Evolutionary conservation across 2,329 filamentous ascomycete genomes (phyloP), one percentile per base, ranked within the genome.

Genomic region (Aspergillus vadensis): DNA sequence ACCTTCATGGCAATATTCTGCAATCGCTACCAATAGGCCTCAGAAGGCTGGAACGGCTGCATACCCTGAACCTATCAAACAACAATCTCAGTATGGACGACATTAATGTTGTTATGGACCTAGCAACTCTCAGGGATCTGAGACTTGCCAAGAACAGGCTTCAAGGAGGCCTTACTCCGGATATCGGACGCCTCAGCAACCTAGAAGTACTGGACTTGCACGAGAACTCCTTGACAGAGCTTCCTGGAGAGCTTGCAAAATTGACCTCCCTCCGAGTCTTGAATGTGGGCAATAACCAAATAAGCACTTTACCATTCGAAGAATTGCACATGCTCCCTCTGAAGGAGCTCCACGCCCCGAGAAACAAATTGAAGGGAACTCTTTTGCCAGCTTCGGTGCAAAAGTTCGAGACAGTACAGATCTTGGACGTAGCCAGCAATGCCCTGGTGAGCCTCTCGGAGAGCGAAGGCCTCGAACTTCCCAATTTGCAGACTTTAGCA

Each of bases 1-100:
- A 98, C 72, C 74, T 98, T 60, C 95, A 97, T 72, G 91, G 92
- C 19, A 99, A 99, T 71, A 77, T 86, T 48, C 81, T 99, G 17
- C 82, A 83, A 54, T 80, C 85, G 27, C 75, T 97, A 47, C 95
- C 95, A 0, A 74, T 88, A 65, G 94, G 95, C 0, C 73, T 98
- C 59, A 83, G 91, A 65, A 83, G 88, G 55, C 81, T 98, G 39
- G 83, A 87, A 52, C 81, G 88, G 62, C 82, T 99, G 57, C 93
- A 91, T 1, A 89, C 86, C 3, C 80, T 99, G 52, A 97, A 98
- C 68, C 75, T 99, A 70, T 91, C 92, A 6, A 88, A 91, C 57
- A 98, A 98, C 70, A 87, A 88, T 58, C 85, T 99, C 25, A 83
- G 84, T 2, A 91, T 91, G 70, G 83, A 86, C 54, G 85, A 86